Percentiles rank a stretch among this genome's conserved stretches.
Evolutionary conservation across 176 grass and related monocot species (phyloP).

Genomic region (Hordeum marinum): DNA sequence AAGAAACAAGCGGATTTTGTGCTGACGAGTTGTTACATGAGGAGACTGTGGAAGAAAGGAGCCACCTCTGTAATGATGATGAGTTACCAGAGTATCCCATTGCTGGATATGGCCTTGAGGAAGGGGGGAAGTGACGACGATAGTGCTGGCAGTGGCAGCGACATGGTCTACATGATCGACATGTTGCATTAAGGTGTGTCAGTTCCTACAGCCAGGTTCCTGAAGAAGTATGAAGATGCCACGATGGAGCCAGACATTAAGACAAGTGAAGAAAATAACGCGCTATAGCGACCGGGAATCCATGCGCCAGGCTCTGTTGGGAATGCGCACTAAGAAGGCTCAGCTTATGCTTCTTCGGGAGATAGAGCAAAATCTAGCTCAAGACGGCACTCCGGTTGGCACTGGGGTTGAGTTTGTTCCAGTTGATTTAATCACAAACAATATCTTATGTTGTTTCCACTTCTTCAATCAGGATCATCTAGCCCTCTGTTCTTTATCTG

Average conservation of each 20-base stretch:
- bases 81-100: conserved; percentile 20
- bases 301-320: conserved; percentile 74
- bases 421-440: not conserved
- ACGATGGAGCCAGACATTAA: conserved; percentile 64
- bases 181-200: too few species aligned
- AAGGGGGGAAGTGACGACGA: too few species aligned
- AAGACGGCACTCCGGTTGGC: conserved; percentile 43
- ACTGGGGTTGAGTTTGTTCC: conserved; percentile 10
- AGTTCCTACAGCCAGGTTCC: conserved; percentile 33
- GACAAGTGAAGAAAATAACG: conserved; percentile 76
- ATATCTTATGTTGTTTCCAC: too few species aligned
- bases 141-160: too few species aligned
- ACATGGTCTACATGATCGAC: too few species aligned
- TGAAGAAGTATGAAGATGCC: conserved; percentile 19
- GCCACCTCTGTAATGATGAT: conserved; percentile 26
- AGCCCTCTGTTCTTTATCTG: too few species aligned
- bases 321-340: conserved; percentile 83
- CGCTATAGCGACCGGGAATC: conserved; percentile 80
- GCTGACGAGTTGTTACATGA: conserved; percentile 28
- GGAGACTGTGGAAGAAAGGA: conserved; percentile 22
- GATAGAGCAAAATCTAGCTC: conserved; percentile 78
- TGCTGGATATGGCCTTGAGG: conserved; percentile 20
- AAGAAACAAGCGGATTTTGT: not conserved
- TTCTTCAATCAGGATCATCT: too few species aligned
- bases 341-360: conserved; percentile 80